Base-by-base conservation (phyloP, 495 filamentous ascomycete genomes). In the Stereocaulon alpinum region DNA sequence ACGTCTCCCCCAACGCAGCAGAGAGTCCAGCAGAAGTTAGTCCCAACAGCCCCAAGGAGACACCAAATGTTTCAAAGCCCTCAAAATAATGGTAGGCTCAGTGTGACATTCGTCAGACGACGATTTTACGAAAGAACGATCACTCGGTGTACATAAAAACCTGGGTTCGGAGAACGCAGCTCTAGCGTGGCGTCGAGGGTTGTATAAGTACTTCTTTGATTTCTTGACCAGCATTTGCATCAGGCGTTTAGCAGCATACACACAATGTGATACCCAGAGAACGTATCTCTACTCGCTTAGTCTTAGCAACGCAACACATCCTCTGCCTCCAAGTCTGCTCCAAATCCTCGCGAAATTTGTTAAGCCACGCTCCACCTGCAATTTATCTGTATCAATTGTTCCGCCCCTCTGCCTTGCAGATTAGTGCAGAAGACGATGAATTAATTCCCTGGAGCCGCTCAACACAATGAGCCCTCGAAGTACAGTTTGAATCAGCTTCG, bases 231-330 rank as follows among this genome's bases (percentile, higher is more conserved):
- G 40, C 20, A 24, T 15, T 29, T 42, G 32, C 11, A 32, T 43
- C 44, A 34, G 34, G 43, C 50, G 20, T 60, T 37, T 10, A n/a
- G 17, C 20, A 4, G 51, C 37, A 27, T 53, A 52, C 4, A 37
- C 17, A 6, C 15, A 15, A 43, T 42, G 44, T 6, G 34, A 63
- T 58, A 58, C 57, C 51, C 37, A 56, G 37, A 58, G 37, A 40
- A 56, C 29, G 27, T 10, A 9, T 51, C 54, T 62, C 60, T 58
- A 55, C 61, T 63, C 61, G 61, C 45, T 60, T 59, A 56, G 52
- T 18, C 10, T 41, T 53, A 55, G 24, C 29, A 59, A 27, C 45
- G 40, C 47, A 40, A 49, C 32, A 10, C 41, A 40, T 41, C 51
- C 51, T 34, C 48, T 40, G 12, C 9, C 2, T 12, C 9, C 14